Base-by-base conservation (phyloP, 2,329 filamentous ascomycete species). In the Pseudocercospora ulei region DNA sequence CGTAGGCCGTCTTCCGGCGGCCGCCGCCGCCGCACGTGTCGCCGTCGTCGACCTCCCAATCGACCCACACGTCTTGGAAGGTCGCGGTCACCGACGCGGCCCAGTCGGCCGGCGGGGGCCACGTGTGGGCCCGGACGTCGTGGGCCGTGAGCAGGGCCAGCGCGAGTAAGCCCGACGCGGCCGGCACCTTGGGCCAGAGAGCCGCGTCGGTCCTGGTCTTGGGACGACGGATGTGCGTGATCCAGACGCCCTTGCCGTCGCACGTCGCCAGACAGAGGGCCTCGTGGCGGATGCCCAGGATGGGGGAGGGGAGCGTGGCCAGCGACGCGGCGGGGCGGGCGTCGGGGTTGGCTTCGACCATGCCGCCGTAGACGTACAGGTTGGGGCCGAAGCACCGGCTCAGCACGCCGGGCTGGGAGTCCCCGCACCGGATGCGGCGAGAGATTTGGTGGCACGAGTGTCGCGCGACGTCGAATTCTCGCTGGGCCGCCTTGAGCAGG, bases 131-230 rank as follows among this genome's bases (percentile, higher is more conserved):
- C 1, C 33, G 31, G 16, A 51, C 20, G 9, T 55, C 43, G 6
- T 43, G 30, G 7, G 38, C 19, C 11, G 50, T 51, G 19, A 64
- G 27, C 8, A 64, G 41, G 2, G 59, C 60, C 16, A 65, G 50
- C 38, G 62, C 49, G 6, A 52, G 20, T 7, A 66, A 54, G 3
- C 62, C 58, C 3, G 49, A 47, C 1, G 57, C 54, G 0, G 63
- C 63, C 0, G 63, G 62, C 0, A 65, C 58, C 35, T 66, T 66
- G 16, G 63, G 63, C 62, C 62, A 65, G 5, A 66, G 52, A 12
- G 61, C 55, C 16, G 53, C 47, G 44, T 65, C 63, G 5, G 48
- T 44, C 46, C 61, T 63, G 30, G 50, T 50, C 53, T 65, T 65
- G 29, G 61, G 53, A 4, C 60, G 56, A 12, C 64, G 58, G 5